These are phyloP conservation scores for Raffaelea ambrosiae DNA, from an alignment of 2,329 filamentous ascomycete genomes.

Conservation along the genomic window DNA sequence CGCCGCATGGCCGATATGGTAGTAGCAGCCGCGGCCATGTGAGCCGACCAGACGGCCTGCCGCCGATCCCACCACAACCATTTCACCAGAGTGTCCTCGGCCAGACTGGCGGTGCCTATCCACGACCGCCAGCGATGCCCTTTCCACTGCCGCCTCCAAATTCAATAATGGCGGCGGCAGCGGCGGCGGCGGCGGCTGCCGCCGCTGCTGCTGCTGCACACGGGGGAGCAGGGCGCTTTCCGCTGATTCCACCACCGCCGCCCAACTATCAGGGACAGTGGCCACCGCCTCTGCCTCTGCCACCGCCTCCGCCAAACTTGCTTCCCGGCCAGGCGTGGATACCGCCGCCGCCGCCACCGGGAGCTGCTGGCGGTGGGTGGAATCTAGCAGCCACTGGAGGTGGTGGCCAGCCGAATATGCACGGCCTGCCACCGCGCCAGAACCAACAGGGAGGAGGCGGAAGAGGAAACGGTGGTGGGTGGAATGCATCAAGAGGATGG, in stretches of 20 bases:
- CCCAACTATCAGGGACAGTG: conserved; percentile 10
- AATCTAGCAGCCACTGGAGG: not conserved
- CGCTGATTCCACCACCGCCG: not conserved
- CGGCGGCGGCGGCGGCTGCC: not conserved
- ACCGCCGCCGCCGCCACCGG: not conserved
- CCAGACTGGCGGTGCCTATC: too few species aligned
- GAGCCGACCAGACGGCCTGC: too few species aligned
- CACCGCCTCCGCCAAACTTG: not conserved
- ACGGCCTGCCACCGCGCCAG: not conserved
- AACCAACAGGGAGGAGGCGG: not conserved
- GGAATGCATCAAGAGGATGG: not conserved
- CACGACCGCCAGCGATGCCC: not conserved
- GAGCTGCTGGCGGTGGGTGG: not conserved
- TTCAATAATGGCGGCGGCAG: not conserved
- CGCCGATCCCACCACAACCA: conserved; percentile 1
- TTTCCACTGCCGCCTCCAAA: not conserved
- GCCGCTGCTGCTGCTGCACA: not conserved
- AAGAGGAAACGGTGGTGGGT: not conserved
- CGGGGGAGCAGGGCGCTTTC: not conserved
- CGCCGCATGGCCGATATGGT: too few species aligned
- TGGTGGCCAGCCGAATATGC: not conserved
- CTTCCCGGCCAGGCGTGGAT: not conserved
- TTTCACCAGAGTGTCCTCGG: not conserved
- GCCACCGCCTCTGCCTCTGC: conserved; percentile 8
- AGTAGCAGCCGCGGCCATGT: too few species aligned